Evolutionary conservation across 352 stramenopile genomes (phyloP), one percentile per base, ranked within the genome.

Genomic region (Phytophthora nicotianae): DNA sequence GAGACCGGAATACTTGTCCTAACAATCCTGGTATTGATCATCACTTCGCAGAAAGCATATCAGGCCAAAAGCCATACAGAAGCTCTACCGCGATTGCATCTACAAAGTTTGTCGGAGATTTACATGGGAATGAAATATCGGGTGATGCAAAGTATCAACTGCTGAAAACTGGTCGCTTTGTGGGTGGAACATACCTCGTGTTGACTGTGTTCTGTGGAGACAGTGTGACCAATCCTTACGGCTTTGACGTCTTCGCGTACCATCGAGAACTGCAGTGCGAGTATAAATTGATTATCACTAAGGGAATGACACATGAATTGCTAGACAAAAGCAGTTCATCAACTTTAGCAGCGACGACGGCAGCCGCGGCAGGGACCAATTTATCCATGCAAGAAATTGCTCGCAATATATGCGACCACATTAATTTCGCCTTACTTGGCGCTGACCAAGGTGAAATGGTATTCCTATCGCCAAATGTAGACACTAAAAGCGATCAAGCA

Each of bases 301-400:
- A 88, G 42, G 74, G 83, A 38, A 88, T 83, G 62, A 87, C 78
- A 0, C 82, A 88, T 42, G 67, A 82, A 11, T 48, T 91, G 9
- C 50, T 91, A 2, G 82, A 89, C 7, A 75, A 72, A 33, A 78
- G 69, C 33, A 86, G 68, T n/a, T 87, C 82, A 10, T 79, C 70
- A 0, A 79, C 76, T 0, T 64, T 88, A 37, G 80, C 78, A 0
- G 74, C 77, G n/a, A 62, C 66, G 23, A 91, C 79, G 3, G 82
- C 77, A n/a, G 82, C 76, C 2, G 79, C 82, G 0, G 82, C 82
- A 0, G 82, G 80, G 0, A 91, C 80, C 7, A 91, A 91, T 33
- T 54, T 88, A 45, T 89, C 78, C 10, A 89, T 90, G 82, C 78
- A 86, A 38, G 56, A 86, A 8, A 91, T 91, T 40, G 82, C 82